Evolutionary conservation across 202 grass and related monocot species (phyloP).

Genomic region (Saccharum hybrid): DNA sequence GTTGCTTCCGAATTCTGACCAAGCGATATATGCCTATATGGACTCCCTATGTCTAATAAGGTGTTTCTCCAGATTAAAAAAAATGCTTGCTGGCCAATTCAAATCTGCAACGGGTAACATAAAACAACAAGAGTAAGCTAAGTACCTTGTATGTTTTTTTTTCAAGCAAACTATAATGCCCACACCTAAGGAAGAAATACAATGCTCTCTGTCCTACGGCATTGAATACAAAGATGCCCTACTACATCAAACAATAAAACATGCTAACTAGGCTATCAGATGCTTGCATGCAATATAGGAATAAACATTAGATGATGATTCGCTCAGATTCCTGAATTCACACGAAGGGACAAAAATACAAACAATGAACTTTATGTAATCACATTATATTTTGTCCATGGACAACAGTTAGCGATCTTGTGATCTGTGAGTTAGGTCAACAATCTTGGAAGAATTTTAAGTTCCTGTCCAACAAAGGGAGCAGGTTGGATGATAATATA

Average conservation of each 20-base stretch:
- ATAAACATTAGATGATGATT: not conserved
- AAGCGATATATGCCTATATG: not conserved
- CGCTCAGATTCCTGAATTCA: not conserved
- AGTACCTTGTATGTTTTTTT: not conserved
- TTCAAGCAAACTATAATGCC: not conserved
- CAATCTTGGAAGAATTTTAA: not conserved
- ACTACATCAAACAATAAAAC: not conserved
- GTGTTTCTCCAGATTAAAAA: conserved; percentile 19
- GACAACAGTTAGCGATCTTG: not conserved
- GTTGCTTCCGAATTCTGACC: conserved; percentile 15
- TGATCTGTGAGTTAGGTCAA: conserved; percentile 2
- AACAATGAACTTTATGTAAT: not conserved
- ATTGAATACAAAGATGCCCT: not conserved
- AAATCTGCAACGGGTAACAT: not conserved
- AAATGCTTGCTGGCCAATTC: conserved; percentile 18
- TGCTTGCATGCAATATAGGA: not conserved
- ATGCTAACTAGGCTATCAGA: too few relatives aligned
- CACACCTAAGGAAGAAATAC: not conserved
- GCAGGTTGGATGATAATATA: not conserved
- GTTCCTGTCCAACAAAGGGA: not conserved
- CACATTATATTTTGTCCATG: not conserved
- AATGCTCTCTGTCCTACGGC: not conserved
- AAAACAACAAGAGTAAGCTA: not conserved
- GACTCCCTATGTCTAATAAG: not conserved
- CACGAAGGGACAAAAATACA: not conserved